Percentiles rank a stretch among this genome's conserved stretches.
These are phyloP conservation scores for Globisporangium uncinulatum DNA, from an alignment of 352 stramenopile species.

Conservation along the genomic window DNA sequence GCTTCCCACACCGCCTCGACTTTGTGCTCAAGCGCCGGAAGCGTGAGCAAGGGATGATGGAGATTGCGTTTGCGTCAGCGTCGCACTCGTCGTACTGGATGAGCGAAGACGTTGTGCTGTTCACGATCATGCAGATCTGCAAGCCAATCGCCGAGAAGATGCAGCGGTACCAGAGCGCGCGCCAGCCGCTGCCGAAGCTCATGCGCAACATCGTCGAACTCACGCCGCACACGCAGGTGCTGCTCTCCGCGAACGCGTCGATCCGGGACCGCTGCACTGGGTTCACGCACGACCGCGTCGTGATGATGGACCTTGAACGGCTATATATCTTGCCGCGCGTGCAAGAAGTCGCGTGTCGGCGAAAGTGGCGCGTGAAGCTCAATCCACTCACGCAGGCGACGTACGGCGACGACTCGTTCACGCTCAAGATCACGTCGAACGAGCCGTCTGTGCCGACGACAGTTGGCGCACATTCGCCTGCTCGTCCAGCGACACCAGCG, in stretches of 20 bases:
- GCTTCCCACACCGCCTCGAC: conserved; percentile 76
- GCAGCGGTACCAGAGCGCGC: conserved; percentile 76
- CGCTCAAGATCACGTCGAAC: conserved; percentile 58
- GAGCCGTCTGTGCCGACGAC: conserved; percentile 20
- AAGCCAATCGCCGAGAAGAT: conserved; percentile 78
- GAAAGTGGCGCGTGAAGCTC: conserved; percentile 66
- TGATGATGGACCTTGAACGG: conserved; percentile 66
- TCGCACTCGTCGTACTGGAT: conserved; percentile 89
- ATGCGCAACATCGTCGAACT: conserved; percentile 78
- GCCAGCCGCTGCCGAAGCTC: conserved; percentile 59
- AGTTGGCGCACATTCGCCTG: conserved; percentile 17
- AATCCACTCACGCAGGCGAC: conserved; percentile 41
- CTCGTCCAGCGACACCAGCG: conserved; percentile 17
- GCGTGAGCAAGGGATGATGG: conserved; percentile 82
- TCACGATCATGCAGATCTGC: conserved; percentile 81
- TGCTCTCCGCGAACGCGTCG: conserved; percentile 63
- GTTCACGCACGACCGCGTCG: conserved; percentile 65
- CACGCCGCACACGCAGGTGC: conserved; percentile 60
- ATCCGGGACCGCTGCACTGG: conserved; percentile 76
- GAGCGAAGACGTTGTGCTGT: conserved; percentile 83
- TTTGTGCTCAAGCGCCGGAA: conserved; percentile 74
- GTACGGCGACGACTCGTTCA: conserved; percentile 80
- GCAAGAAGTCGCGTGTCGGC: conserved; percentile 57
- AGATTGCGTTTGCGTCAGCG: conserved; percentile 73
- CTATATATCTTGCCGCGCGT: conserved; percentile 61